Evolutionary conservation across 2,329 filamentous ascomycete species (phyloP).

Genomic region (Xylariaceae sp.): DNA sequence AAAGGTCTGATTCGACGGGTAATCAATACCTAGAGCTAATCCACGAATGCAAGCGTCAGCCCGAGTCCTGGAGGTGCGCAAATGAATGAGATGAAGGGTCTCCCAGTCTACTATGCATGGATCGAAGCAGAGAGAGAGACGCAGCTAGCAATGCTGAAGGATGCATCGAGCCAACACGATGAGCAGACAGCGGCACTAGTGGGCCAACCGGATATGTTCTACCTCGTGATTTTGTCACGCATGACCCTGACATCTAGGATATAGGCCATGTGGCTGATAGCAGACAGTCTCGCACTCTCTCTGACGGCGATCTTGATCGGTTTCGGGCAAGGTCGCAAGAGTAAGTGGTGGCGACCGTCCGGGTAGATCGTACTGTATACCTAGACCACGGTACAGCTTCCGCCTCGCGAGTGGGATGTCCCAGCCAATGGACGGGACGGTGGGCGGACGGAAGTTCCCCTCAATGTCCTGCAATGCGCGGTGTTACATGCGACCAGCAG

Average conservation of each 20-base stretch:
- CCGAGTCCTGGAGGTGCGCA: slow-evolving; percentile 1
- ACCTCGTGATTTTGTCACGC: slow-evolving; percentile 5
- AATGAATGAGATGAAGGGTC: slow-evolving; percentile 5
- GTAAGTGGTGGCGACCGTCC: slow-evolving; percentile 2
- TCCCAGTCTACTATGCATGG: slow-evolving; percentile 6
- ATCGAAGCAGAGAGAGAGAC: neutral
- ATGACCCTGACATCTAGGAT: neutral
- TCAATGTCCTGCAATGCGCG: slow-evolving; percentile 7
- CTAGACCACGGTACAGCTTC: slow-evolving; percentile 1
- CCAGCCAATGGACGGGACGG: slow-evolving; percentile 3
- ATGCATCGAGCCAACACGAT: neutral
- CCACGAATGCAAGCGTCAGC: slow-evolving; percentile 13
- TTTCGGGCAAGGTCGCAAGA: slow-evolving; percentile 4
- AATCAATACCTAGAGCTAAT: slow-evolving; percentile 10
- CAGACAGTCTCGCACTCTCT: neutral
- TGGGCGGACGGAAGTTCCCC: neutral
- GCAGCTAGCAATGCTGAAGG: neutral
- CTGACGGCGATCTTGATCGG: slow-evolving; percentile 9
- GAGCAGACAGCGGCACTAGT: neutral
- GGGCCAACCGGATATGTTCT: neutral
- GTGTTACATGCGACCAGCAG: slow-evolving; percentile 4
- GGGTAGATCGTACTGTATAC: slow-evolving; percentile 4
- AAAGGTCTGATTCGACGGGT: slow-evolving; percentile 1
- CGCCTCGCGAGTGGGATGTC: neutral
- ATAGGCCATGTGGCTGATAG: slow-evolving; percentile 1